Base-by-base conservation (phyloP, 2,329 filamentous ascomycete species). In the Botrytis paeoniae region DNA sequence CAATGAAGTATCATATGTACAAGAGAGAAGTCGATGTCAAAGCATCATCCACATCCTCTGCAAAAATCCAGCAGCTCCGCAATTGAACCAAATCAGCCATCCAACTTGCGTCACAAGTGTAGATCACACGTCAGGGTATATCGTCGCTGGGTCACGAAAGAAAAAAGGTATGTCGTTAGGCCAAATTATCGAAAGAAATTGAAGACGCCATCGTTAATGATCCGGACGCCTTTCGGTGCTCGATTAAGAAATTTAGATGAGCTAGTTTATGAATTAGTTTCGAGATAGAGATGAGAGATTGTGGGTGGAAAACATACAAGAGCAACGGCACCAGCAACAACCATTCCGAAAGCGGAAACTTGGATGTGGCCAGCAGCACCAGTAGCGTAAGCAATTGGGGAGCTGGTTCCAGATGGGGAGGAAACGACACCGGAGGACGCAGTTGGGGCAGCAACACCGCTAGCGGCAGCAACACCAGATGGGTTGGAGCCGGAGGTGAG, bases 261-360 rank as follows among this genome's bases (percentile, higher is more conserved):
- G 74, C 79, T 80, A 41, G 16, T 18, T 39, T 16, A 16, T n/a
- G 0, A 65, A 73, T 80, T 73, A 80, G 78, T 32, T 29, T 35
- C 51, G 18, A 12, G 25, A 32, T 6, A 35, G 70, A 20, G 20
- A 41, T 72, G 20, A 25, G 16, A 18, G n/a, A 59, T 18, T 12
- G 51, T n/a, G 16, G 9, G 10, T n/a, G 66, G 64, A 45, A 60
- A 69, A 76, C 77, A 54, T 78, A 81, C 79, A 62, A 81, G 79
- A 77, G 79, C 80, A 72, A 81, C 75, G 77, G 78, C 79, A 74
- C 78, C 80, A 74, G 79, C 80, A 75, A 80, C 75, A 72, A 80
- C 74, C 75, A 81, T 76, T 73, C 77, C 80, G 62, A 80, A 68
- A 43, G 77, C 79, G 62, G 79, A 80, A 68, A 75, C 77, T 69